Evolutionary conservation across 2,329 filamentous ascomycete genomes (phyloP).

Genomic region (Sarocladium strictum): DNA sequence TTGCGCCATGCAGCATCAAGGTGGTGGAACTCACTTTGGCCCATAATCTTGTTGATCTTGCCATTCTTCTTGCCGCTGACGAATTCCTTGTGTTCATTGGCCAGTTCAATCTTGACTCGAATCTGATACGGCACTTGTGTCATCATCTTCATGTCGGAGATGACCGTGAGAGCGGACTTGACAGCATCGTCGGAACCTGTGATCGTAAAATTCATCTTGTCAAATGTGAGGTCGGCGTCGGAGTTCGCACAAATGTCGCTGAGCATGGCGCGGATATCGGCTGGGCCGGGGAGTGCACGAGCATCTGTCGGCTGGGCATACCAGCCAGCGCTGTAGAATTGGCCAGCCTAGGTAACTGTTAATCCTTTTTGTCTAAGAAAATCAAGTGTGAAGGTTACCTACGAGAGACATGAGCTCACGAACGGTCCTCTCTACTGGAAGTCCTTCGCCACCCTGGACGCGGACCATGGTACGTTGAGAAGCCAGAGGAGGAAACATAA

Average conservation of each 20-base stretch:
- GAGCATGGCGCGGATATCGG: constrained; percentile 85
- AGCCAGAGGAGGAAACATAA: constrained; percentile 83
- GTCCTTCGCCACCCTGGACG: constrained; percentile 86
- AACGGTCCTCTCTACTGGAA: constrained; percentile 91
- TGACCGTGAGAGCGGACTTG: constrained; percentile 89
- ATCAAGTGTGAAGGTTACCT: constrained; percentile 32
- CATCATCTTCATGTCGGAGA: constrained; percentile 86
- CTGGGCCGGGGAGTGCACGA: constrained; percentile 50
- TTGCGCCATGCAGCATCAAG: constrained; percentile 5
- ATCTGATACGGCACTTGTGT: constrained; percentile 86
- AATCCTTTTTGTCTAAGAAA: constrained; percentile 15
- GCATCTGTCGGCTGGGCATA: constrained; percentile 78
- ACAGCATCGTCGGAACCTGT: constrained; percentile 95
- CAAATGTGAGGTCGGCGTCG: constrained; percentile 89
- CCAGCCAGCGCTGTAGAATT: constrained; percentile 97
- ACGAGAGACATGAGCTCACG: constrained; percentile 93
- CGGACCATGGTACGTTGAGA: constrained; percentile 79
- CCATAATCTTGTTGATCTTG: constrained; percentile 99
- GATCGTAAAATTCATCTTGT: constrained; percentile 88
- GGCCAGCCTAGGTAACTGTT: constrained; percentile 62
- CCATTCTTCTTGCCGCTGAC: constrained; percentile 99
- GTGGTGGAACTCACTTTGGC: constrained; percentile 58
- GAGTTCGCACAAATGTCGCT: constrained; percentile 95
- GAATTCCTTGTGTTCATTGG: constrained; percentile 99
- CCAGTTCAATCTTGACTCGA: constrained; percentile 95